Conservation (phyloP, 148 eudicot species). For the Pharnaceum exiguum region DNA sequence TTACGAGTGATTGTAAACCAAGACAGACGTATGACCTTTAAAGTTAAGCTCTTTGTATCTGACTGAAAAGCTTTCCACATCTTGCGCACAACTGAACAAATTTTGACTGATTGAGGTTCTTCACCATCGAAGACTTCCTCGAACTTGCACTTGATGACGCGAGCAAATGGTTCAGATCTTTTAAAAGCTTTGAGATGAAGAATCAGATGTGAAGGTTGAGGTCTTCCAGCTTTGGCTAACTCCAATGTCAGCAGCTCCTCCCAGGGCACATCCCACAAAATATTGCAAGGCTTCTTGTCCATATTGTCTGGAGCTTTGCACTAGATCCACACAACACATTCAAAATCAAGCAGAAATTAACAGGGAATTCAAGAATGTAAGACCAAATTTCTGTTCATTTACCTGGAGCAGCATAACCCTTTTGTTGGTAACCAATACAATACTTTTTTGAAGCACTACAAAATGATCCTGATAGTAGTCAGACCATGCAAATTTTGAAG, state of each 20-base stretch:
- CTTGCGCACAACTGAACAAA: conserved; percentile 66
- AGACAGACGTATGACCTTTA: conserved; percentile 44
- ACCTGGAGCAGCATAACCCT: conserved; percentile 91
- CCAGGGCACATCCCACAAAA: conserved; percentile 97
- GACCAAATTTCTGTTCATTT: conserved; percentile 7
- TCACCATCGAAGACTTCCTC: conserved; percentile 51
- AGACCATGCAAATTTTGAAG: conserved; percentile 91
- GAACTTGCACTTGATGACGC: conserved; percentile 72
- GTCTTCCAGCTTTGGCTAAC: conserved; percentile 72
- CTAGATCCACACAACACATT: conserved; percentile 30
- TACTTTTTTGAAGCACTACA: conserved; percentile 64
- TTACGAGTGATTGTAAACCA: background rate
- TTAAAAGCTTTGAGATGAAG: conserved; percentile 79
- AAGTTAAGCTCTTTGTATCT: conserved; percentile 41
- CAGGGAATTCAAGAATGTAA: background rate
- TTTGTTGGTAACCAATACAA: conserved; percentile 76
- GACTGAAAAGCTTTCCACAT: conserved; percentile 81
- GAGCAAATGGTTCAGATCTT: conserved; percentile 71
- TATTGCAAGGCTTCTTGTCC: conserved; percentile 89
- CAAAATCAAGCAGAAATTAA: background rate
- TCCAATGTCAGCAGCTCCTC: conserved; percentile 85
- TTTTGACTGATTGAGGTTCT: conserved; percentile 70
- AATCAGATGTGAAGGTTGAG: conserved; percentile 67
- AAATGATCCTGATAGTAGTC: conserved; percentile 94
- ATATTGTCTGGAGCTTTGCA: conserved; percentile 57